Percentiles rank a stretch among this genome's conserved stretches.
Conservation (phyloP, 306 rosid genomes). For the Prunus mongolica region DNA sequence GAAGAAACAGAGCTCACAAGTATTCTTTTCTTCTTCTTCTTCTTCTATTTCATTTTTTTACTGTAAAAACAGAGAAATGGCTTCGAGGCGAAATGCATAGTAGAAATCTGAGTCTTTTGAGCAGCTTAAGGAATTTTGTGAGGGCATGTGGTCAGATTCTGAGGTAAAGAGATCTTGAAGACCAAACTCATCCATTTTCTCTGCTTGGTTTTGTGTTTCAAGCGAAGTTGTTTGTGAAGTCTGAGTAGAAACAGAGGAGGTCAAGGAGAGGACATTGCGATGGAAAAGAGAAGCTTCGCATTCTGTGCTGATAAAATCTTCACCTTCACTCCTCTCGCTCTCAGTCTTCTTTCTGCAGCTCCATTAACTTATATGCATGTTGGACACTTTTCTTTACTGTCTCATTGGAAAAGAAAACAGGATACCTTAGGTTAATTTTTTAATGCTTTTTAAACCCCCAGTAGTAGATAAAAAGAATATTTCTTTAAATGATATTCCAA, state of each 20-base stretch:
- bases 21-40: too few relatives aligned
- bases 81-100: conserved; percentile 34
- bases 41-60: too few relatives aligned
- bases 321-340: conserved; percentile 15
- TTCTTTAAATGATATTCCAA: not conserved
- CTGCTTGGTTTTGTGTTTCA: not conserved
- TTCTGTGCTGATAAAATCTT: conserved; percentile 43
- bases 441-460: not conserved
- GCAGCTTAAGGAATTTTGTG: conserved; percentile 23
- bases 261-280: conserved; percentile 37
- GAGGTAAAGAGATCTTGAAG: conserved; percentile 58
- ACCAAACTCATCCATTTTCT: conserved; percentile 63
- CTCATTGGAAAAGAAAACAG: conserved; percentile 14
- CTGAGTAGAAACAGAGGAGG: conserved; percentile 14
- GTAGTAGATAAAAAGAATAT: not conserved
- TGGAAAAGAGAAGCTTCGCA: conserved; percentile 62
- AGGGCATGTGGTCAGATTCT: conserved; percentile 57
- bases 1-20: too few relatives aligned
- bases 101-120: conserved; percentile 23
- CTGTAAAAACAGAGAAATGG: conserved; percentile 32
- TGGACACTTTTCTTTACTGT: conserved; percentile 19
- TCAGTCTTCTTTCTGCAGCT: conserved; percentile 11
- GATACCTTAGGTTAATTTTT: not conserved
- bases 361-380: conserved; percentile 30
- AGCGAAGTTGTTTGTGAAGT: not conserved